These are phyloP conservation scores for Oryza meridionalis DNA, from an alignment of 176 grass and related monocot species.

Conservation along the genomic window DNA sequence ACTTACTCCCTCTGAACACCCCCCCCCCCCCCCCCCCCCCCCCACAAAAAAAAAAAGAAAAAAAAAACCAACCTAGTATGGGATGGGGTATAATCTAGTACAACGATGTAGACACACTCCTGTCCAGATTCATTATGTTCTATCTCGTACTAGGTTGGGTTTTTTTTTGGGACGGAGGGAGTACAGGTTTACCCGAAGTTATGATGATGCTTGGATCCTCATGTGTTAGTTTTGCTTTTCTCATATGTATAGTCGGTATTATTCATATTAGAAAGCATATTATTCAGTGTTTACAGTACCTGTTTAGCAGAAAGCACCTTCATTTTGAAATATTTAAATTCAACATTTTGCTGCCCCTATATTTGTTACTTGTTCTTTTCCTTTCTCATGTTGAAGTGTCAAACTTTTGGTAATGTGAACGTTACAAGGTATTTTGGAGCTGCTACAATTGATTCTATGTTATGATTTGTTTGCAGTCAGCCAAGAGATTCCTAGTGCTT, in stretches of 20 bases:
- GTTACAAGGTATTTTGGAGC: constrained; percentile 6
- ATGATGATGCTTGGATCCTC: not conserved
- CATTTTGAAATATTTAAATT: constrained; percentile 10
- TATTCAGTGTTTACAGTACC: constrained; percentile 15
- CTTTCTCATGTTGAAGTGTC: not conserved
- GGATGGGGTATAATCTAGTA: too few relatives aligned
- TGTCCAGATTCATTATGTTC: too few relatives aligned
- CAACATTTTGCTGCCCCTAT: not conserved
- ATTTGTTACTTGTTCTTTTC: not conserved
- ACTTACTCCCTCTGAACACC: not conserved
- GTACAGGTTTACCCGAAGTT: not conserved
- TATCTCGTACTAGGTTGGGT: too few relatives aligned
- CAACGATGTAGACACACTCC: too few relatives aligned
- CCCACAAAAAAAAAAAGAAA: too few relatives aligned
- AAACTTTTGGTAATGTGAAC: constrained; percentile 14
- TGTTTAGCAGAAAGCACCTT: constrained; percentile 17
- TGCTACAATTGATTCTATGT: constrained; percentile 42
- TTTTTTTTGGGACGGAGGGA: too few relatives aligned
- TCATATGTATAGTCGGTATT: not conserved
- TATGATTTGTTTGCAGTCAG: constrained; percentile 64
- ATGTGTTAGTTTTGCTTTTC: constrained; percentile 14
- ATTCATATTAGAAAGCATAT: not conserved
- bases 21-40: too few relatives aligned
- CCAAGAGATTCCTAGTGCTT: constrained; percentile 80
- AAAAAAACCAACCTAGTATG: too few relatives aligned